phyloP scores from a whole-genome alignment of 2,329 filamentous ascomycete species.

The Penicillium expansum region DNA sequence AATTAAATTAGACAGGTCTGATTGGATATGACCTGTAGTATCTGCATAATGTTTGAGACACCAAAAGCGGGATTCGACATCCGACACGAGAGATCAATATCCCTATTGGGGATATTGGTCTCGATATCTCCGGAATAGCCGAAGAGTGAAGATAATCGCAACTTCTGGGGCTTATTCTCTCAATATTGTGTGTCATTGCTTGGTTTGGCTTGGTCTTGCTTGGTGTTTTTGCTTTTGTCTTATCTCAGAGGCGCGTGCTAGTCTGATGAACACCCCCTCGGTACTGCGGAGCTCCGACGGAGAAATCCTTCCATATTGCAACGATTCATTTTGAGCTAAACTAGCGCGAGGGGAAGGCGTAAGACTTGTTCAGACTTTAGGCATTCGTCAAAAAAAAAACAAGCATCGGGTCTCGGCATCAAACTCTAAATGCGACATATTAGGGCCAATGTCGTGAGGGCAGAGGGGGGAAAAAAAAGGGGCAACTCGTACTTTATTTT shows the following conservation, averaged over 20 bases:
- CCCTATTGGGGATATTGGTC: neutral
- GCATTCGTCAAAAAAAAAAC: neutral
- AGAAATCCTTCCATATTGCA: neutral
- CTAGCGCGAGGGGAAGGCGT: neutral
- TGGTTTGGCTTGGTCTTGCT: neutral
- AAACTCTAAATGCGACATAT: neutral
- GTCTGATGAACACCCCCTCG: neutral
- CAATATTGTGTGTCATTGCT: neutral
- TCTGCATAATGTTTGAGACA: constrained; percentile 17
- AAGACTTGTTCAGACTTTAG: neutral
- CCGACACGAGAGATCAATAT: constrained; percentile 11
- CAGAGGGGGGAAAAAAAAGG: no score
- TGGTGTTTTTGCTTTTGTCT: neutral
- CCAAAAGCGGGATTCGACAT: neutral
- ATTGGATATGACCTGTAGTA: constrained; percentile 14
- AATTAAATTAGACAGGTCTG: neutral
- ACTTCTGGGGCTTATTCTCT: neutral
- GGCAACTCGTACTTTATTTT: neutral
- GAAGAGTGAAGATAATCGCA: neutral
- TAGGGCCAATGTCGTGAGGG: neutral
- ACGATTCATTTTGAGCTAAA: neutral
- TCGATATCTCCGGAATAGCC: neutral
- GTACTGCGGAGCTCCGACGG: constrained; percentile 24
- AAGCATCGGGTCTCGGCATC: neutral
- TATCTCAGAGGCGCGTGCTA: constrained; percentile 6